Evolutionary conservation across 2,329 filamentous ascomycete genomes (phyloP).

Genomic region (Colletotrichum horii): DNA sequence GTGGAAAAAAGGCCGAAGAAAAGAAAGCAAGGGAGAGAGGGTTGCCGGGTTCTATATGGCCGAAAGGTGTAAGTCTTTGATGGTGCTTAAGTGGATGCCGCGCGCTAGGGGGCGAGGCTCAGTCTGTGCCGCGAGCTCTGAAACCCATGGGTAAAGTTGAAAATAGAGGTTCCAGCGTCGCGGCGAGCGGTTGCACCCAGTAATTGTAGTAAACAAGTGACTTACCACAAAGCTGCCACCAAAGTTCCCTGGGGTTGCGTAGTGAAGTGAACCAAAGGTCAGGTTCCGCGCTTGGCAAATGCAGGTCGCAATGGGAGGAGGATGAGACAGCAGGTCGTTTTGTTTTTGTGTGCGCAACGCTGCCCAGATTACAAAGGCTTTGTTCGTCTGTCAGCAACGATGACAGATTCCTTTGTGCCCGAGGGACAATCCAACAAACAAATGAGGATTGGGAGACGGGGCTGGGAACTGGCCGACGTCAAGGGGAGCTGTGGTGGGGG

Average conservation of each 20-base stretch:
- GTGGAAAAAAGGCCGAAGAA: not conserved
- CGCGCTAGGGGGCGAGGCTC: conserved; percentile 19
- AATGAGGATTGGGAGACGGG: not conserved
- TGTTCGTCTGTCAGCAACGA: not conserved
- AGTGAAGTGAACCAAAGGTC: not conserved
- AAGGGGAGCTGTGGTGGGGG: not conserved
- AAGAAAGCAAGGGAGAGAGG: not conserved
- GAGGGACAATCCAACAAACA: not conserved
- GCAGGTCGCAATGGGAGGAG: not conserved
- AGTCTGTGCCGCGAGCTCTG: conserved; percentile 12
- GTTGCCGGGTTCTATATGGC: not conserved
- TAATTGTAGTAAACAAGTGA: not conserved
- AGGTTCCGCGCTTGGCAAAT: conserved; percentile 4
- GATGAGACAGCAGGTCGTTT: conserved; percentile 6
- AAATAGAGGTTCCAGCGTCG: not conserved
- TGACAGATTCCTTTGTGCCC: not conserved
- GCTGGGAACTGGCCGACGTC: not conserved
- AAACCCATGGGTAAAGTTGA: not conserved
- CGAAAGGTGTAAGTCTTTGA: not conserved
- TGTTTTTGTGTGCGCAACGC: not conserved
- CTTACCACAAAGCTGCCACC: not conserved
- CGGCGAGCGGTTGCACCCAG: not conserved
- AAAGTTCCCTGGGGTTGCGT: not conserved
- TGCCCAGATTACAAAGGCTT: conserved; percentile 2
- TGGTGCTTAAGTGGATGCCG: conserved; percentile 16